Evolutionary conservation across 2,329 filamentous ascomycete species (phyloP).

Genomic region (Harringtonia aguacate): DNA sequence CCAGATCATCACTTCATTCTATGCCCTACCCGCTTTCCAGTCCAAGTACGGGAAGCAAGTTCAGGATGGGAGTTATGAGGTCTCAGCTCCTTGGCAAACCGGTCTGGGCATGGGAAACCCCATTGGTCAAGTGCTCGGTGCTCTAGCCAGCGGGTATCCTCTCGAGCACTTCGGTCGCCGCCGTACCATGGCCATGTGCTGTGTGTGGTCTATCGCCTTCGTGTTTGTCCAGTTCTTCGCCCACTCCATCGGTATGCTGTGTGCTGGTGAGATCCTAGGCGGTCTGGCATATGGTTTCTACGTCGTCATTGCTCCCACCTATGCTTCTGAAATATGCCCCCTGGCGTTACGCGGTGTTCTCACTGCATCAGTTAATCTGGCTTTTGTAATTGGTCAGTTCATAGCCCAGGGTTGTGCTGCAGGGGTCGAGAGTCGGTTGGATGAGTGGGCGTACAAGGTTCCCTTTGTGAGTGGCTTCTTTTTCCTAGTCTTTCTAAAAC

Average conservation of each 20-base stretch:
- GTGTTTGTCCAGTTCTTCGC: conserved; percentile 56
- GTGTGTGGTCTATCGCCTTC: conserved; percentile 31
- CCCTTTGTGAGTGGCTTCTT: no score
- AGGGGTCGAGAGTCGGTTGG: conserved; percentile 20
- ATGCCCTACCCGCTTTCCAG: background rate
- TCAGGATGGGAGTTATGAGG: conserved; percentile 40
- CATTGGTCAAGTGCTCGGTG: conserved; percentile 45
- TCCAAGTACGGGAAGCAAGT: no score
- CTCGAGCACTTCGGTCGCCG: conserved; percentile 35
- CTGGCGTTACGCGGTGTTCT: conserved; percentile 38
- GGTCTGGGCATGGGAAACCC: conserved; percentile 42
- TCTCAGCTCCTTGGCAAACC: conserved; percentile 32
- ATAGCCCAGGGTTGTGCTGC: conserved; percentile 29
- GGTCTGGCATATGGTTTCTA: conserved; percentile 29
- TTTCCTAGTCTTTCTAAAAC: no score
- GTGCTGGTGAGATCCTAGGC: conserved; percentile 50
- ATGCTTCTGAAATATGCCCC: conserved; percentile 35
- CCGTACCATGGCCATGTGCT: conserved; percentile 31
- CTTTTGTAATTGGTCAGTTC: conserved; percentile 43
- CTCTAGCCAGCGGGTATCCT: conserved; percentile 35
- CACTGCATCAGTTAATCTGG: conserved; percentile 46
- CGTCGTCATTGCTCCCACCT: background rate
- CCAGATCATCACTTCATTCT: background rate
- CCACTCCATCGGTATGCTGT: conserved; percentile 39
- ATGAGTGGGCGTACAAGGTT: conserved; percentile 33